Evolutionary conservation across 441 rosid species (phyloP).

Genomic region (Macaranga tanarius): DNA sequence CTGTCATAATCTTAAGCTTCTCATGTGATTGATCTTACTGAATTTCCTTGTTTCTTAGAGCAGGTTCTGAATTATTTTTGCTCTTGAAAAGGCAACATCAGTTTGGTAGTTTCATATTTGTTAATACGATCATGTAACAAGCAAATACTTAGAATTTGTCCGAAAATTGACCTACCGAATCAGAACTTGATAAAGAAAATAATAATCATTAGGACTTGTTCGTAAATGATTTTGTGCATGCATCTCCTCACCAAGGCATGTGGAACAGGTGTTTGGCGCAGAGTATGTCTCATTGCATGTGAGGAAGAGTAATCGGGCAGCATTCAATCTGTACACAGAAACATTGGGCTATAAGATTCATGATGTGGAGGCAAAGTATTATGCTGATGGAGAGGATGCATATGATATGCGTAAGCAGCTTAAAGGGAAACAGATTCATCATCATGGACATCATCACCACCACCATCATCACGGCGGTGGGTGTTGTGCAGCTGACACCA

Average conservation of each 20-base stretch:
- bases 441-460: constrained; percentile 55
- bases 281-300: constrained; percentile 96
- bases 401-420: constrained; percentile 95
- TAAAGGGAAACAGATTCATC: constrained; percentile 74
- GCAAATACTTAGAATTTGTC: not conserved
- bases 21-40: not conserved
- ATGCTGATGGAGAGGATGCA: constrained; percentile 98
- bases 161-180: not conserved
- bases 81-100: not conserved
- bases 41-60: not conserved
- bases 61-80: not conserved
- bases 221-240: no score
- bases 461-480: constrained; percentile 72
- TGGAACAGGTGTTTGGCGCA: constrained; percentile 74
- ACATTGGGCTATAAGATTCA: constrained; percentile 84
- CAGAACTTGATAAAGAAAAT: no score
- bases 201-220: no score
- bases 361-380: constrained; percentile 93
- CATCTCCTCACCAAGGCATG: not conserved
- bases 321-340: constrained; percentile 82
- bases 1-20: not conserved
- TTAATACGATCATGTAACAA: not conserved
- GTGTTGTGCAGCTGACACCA: constrained; percentile 61
- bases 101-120: not conserved
- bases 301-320: constrained; percentile 95